These are phyloP conservation scores for Dipteronia sinensis DNA, from an alignment of 345 rosid species.

Conservation along the genomic window DNA sequence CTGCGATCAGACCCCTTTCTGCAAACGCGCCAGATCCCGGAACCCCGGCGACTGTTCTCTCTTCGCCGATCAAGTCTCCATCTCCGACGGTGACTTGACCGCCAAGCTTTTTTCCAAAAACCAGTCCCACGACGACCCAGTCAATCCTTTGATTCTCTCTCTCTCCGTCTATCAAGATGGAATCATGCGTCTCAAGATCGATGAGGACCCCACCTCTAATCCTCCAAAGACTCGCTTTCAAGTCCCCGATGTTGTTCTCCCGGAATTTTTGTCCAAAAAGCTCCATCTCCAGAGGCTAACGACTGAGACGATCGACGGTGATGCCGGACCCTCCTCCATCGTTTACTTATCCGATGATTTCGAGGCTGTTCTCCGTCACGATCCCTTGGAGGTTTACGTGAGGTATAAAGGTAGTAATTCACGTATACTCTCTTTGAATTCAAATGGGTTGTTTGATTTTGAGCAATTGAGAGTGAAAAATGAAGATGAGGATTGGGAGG, in stretches of 20 bases:
- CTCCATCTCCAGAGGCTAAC: conserved; percentile 64
- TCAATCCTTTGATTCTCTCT: conserved; percentile 63
- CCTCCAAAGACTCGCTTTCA: conserved; percentile 76
- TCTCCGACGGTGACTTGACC: conserved; percentile 75
- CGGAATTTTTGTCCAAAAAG: conserved; percentile 67
- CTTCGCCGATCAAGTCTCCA: conserved; percentile 49
- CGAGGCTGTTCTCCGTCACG: conserved; percentile 85
- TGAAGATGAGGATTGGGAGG: conserved; percentile 90
- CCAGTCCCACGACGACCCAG: conserved; percentile 43
- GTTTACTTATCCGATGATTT: conserved; percentile 61
- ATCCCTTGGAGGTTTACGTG: conserved; percentile 82
- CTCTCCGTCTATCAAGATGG: conserved; percentile 72
- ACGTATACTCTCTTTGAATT: conserved; percentile 70
- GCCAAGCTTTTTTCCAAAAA: conserved; percentile 60
- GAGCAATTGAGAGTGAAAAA: conserved; percentile 74
- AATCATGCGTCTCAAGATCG: conserved; percentile 72
- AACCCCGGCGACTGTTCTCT: conserved; percentile 63
- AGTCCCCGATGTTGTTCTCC: conserved; percentile 74
- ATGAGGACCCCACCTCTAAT: conserved; percentile 65
- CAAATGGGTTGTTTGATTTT: conserved; percentile 85
- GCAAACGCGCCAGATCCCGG: conserved; percentile 89
- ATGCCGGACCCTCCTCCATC: conserved; percentile 52
- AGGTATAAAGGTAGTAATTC: conserved; percentile 56
- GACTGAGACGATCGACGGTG: conserved; percentile 59
- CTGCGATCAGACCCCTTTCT: conserved; percentile 95